Base-by-base conservation (phyloP, 192 early-diverging fungal species). In the Thoreauomyces humboldtii region DNA sequence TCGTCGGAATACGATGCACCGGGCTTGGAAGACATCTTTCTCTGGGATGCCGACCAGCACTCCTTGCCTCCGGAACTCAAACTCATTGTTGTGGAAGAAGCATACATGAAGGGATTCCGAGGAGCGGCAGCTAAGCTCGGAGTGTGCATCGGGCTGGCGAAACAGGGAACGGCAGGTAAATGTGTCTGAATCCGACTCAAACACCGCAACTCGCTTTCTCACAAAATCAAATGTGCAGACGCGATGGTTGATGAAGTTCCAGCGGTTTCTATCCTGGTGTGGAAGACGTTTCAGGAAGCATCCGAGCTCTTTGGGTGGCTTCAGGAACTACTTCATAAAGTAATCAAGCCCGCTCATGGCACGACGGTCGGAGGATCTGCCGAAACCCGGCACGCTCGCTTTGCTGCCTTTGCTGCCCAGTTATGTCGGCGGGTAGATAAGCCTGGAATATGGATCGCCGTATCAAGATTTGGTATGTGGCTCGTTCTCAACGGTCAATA, bases 181-280 rank as follows among this genome's bases (percentile, higher is more conserved):
- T 6, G 50, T 52, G 15, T 52, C 5, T 50, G 12, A 41, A 41
- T 12, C n/a, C 9, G 38, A n/a, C 9, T 41, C 9, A 41, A 12
- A 9, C n/a, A 41, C 38, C 38, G 9, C 11, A 41, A 9, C n/a
- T 41, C 38, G 11, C 38, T 12, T 41, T 41, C n/a, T n/a, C 38
- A 9, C 38, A 41, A 41, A 41, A n/a, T 9, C 38, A 12, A 41
- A 41, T 41, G 11, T 31, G 5, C 4, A 52, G 50, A 28, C 17
- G 17, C 5, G 7, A 52, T 52, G 50, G 50, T 52, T 22, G 32
- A 52, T 15, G 25, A 52, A 29, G 50, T 52, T 31, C 50, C 50
- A 5, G 50, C 50, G 2, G 4, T 29, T 7, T 52, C 50, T 4
- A 29, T 52, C 25, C 50, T 52, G 7, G 50, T 27, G 3, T 15